Conservation (phyloP, 495 filamentous ascomycete genomes). For the Chaetomium tenue region DNA sequence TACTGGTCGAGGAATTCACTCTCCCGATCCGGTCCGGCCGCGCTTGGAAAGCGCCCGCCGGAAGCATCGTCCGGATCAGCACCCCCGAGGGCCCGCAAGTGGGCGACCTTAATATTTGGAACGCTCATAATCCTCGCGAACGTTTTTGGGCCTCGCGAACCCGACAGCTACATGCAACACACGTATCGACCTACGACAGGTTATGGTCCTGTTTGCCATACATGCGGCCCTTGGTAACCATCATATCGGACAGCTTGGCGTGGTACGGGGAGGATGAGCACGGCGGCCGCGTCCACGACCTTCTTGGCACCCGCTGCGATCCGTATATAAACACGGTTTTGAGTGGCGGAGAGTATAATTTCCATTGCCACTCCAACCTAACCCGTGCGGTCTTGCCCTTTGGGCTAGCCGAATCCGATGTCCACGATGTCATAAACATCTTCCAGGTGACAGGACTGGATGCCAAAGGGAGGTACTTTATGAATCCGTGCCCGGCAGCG, state of each 20-base stretch:
- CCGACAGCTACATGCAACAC: constrained; percentile 70
- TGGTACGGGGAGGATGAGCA: constrained; percentile 52
- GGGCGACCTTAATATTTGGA: constrained; percentile 81
- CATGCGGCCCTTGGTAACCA: constrained; percentile 69
- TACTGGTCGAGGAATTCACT: constrained; percentile 42
- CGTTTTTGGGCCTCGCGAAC: constrained; percentile 78
- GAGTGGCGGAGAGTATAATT: constrained; percentile 67
- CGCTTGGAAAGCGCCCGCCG: constrained; percentile 62
- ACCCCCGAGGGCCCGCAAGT: constrained; percentile 75
- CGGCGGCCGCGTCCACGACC: constrained; percentile 65
- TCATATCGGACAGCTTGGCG: constrained; percentile 65
- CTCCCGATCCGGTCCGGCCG: constrained; percentile 58
- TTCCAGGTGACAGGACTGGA: constrained; percentile 79
- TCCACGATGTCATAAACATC: constrained; percentile 79
- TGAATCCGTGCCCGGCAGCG: constrained; percentile 67
- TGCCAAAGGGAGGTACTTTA: constrained; percentile 70
- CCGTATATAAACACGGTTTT: constrained; percentile 72
- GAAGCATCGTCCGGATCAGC: constrained; percentile 65
- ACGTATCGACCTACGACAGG: constrained; percentile 66
- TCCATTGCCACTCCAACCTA: constrained; percentile 80
- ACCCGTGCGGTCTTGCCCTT: constrained; percentile 65
- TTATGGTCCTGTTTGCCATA: constrained; percentile 76
- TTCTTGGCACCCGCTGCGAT: constrained; percentile 75
- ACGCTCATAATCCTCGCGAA: constrained; percentile 69
- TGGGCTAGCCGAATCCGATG: constrained; percentile 67